A percentile compares a stretch with the other conserved stretches of the same genome.
Evolutionary conservation across 495 filamentous ascomycete genomes (phyloP).

Genomic region (Parachaetomium inaequale): DNA sequence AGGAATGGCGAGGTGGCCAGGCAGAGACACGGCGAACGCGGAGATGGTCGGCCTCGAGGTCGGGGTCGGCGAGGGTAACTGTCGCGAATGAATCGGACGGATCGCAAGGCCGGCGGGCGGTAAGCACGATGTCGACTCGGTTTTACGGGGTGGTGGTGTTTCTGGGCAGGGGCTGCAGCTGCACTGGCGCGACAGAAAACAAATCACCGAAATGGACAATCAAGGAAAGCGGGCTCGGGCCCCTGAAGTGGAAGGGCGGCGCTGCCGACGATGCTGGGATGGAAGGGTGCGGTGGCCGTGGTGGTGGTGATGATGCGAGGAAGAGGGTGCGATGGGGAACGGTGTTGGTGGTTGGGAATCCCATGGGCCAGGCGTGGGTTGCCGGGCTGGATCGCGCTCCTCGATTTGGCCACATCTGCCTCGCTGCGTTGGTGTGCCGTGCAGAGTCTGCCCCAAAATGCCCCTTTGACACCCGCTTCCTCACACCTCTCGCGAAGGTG

Average conservation of each 20-base stretch:
- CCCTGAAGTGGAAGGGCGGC: slow-evolving; percentile 21
- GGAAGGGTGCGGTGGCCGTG: slow-evolving; percentile 21
- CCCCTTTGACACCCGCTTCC: slow-evolving; percentile 36
- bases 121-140: not conserved
- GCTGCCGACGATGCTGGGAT: slow-evolving; percentile 28
- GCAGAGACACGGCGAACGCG: not conserved
- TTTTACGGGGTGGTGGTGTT: slow-evolving; percentile 10
- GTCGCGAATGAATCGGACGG: slow-evolving; percentile 10
- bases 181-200: slow-evolving; percentile 16
- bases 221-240: slow-evolving; percentile 11
- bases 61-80: not conserved
- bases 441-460: slow-evolving; percentile 35
- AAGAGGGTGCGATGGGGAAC: slow-evolving; percentile 10
- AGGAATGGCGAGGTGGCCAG: not conserved
- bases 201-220: slow-evolving; percentile 23
- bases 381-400: slow-evolving; percentile 29
- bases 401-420: slow-evolving; percentile 36
- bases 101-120: not conserved
- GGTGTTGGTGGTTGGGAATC: slow-evolving; percentile 25
- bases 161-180: slow-evolving; percentile 6
- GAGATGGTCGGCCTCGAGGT: not conserved
- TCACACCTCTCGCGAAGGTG: slow-evolving; percentile 37
- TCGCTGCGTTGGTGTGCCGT: slow-evolving; percentile 36
- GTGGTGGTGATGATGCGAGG: slow-evolving; percentile 21
- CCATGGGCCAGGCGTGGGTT: slow-evolving; percentile 28